These are phyloP conservation scores for Candida namnaoensis DNA, from an alignment of 805 yeast species.

Conservation along the genomic window DNA sequence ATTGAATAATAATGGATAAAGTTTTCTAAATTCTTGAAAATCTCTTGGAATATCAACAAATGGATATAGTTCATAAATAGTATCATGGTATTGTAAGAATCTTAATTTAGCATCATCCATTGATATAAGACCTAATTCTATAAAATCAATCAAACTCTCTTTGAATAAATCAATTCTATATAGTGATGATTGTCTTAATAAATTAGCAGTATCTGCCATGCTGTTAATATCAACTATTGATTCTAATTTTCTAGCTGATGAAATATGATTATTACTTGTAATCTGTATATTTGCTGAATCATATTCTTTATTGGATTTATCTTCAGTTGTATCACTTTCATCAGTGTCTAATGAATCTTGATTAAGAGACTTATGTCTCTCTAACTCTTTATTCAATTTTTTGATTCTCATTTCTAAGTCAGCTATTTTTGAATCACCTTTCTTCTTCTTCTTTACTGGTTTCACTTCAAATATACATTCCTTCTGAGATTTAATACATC, in stretches of 20 bases:
- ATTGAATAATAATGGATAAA: constrained; percentile 54
- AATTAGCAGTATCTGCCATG: constrained; percentile 35
- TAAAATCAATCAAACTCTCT: constrained; percentile 31
- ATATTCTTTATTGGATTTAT: constrained; percentile 3
- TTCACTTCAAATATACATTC: constrained; percentile 61
- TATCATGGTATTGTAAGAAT: constrained; percentile 37
- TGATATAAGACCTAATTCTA: constrained; percentile 49
- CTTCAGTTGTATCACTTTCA: background rate
- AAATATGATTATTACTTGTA: constrained; percentile 14
- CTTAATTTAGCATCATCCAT: constrained; percentile 50
- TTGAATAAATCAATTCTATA: constrained; percentile 13
- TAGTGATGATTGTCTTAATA: constrained; percentile 37
- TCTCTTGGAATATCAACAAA: constrained; percentile 44
- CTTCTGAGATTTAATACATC: constrained; percentile 60
- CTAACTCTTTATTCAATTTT: constrained; percentile 12
- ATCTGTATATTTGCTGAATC: constrained; percentile 4
- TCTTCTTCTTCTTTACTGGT: constrained; percentile 36
- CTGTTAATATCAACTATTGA: constrained; percentile 30
- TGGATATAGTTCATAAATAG: constrained; percentile 42
- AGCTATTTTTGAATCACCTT: constrained; percentile 20
- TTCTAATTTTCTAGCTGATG: constrained; percentile 27
- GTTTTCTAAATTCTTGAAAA: constrained; percentile 35
- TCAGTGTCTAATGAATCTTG: background rate
- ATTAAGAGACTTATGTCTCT: background rate
- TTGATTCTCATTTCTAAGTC: constrained; percentile 22